phyloP scores from a whole-genome alignment of 2,329 filamentous ascomycete species.

The Ophiostoma tasmaniense region DNA sequence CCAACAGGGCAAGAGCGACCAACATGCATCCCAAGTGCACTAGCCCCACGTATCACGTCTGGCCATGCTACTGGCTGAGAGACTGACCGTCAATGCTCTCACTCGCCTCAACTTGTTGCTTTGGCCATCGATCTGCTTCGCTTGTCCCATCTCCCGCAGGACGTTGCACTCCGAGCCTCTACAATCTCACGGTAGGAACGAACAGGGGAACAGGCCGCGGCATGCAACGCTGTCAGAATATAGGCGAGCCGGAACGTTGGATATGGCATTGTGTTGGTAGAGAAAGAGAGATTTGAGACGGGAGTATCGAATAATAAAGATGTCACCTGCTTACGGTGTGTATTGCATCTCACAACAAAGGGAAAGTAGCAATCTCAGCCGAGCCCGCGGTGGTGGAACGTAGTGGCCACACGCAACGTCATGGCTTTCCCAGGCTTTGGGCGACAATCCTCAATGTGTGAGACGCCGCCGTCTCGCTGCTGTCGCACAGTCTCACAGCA shows the following conservation, averaged over 20 bases:
- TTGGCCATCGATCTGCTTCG: constrained; percentile 1
- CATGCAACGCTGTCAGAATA: background rate
- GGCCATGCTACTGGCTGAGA: background rate
- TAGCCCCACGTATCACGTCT: background rate
- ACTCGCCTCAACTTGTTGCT: background rate
- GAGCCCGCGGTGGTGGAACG: background rate
- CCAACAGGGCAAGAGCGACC: background rate
- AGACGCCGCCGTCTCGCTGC: background rate
- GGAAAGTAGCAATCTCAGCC: background rate
- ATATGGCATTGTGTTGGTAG: background rate
- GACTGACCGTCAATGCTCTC: background rate
- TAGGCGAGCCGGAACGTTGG: background rate
- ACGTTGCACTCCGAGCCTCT: background rate
- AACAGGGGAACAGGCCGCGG: background rate
- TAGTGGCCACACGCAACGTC: background rate
- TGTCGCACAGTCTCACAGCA: background rate
- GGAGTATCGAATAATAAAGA: background rate
- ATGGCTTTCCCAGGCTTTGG: background rate
- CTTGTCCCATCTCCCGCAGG: background rate
- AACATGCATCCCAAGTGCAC: background rate
- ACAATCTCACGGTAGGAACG: background rate
- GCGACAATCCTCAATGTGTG: background rate
- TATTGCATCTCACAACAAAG: background rate
- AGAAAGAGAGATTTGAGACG: background rate
- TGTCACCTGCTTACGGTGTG: background rate